Base-by-base conservation (phyloP, 2,329 filamentous ascomycete species). In the Pseudogymnoascus sp. region DNA sequence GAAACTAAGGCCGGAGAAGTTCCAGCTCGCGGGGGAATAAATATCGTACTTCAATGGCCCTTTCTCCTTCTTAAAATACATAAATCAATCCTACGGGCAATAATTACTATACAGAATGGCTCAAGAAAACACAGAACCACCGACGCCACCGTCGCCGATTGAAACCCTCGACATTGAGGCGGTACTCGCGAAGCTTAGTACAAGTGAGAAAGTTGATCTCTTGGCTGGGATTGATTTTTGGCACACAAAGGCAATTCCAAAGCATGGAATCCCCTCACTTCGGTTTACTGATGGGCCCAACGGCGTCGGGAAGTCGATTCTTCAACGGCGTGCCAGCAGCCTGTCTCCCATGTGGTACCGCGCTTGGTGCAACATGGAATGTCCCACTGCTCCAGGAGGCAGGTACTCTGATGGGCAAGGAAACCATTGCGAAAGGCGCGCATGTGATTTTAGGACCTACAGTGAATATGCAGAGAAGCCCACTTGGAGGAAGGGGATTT, bases 401-500 rank as follows among this genome's bases (percentile, higher is more conserved):
- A 1, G 49, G 49, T 33, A 55, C 49, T 0, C 82, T 85, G 62
- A 88, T 90, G 83, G 88, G 84, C 6, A 75, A 79, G 60, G 88
- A 90, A 70, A 82, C 86, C 68, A 80, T 79, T 63, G 82, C 75
- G 61, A 92, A 92, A 74, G 87, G 86, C 60, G 82, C 88, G 6
- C 87, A 91, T 68, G 81, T 89, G 8, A 82, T 88, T 66, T 78
- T 92, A 4, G 89, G 88, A 0, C 89, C 89, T 0, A 82, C 79
- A 0, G 75, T 81, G n/a, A 80, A 75, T 67, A 79, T 80, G 25
- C 77, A 79, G 38, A 74, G 78, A 3, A 74, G 75, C 5, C 79
- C 78, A 0, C 73, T 81, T 0, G 78, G 78, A 9, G 79, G 78
- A 1, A 75, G 79, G 18, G 78, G 76, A 52, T 80, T 80, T 63